phyloP scores from a whole-genome alignment of 1,284 basidiomycete genomes.

The Leucoagaricus sp. region DNA sequence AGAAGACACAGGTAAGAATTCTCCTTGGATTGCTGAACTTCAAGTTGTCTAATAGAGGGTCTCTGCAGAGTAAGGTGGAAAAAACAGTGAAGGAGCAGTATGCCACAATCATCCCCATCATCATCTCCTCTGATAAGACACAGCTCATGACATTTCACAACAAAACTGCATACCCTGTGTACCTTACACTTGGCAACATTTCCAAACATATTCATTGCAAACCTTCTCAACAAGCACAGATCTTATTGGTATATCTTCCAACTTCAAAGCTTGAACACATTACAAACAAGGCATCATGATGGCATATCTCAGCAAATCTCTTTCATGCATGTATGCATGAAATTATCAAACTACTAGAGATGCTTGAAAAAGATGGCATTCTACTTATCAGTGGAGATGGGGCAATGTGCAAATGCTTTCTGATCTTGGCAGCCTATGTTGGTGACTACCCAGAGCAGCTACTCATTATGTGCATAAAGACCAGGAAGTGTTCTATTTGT shows the following conservation, averaged over 20 bases:
- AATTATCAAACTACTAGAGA: conserved; percentile 18
- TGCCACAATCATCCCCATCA: conserved; percentile 39
- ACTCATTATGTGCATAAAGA: conserved; percentile 22
- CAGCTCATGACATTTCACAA: conserved; percentile 35
- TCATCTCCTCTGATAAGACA: conserved; percentile 42
- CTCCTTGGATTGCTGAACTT: background rate
- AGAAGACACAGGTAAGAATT: conserved; percentile 21
- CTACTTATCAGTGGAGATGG: conserved; percentile 21
- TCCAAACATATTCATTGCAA: conserved; percentile 39
- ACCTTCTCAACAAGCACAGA: conserved; percentile 33
- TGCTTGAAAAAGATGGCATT: conserved; percentile 17
- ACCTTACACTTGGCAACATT: conserved; percentile 45
- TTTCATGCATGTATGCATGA: conserved; percentile 37
- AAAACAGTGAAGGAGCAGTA: conserved; percentile 18
- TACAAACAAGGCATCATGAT: conserved; percentile 27
- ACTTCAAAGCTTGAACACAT: conserved; percentile 35
- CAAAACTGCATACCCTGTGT: conserved; percentile 42
- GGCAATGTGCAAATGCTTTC: conserved; percentile 10
- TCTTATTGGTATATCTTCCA: conserved; percentile 43
- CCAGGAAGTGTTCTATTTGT: conserved; percentile 27
- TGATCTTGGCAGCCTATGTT: conserved; percentile 21
- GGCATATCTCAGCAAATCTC: conserved; percentile 32
- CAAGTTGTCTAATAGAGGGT: background rate
- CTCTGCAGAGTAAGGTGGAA: conserved; percentile 27
- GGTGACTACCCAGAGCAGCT: conserved; percentile 33